phyloP scores from a whole-genome alignment of 2,329 filamentous ascomycete species.

The Hymenoscyphus salicellus region DNA sequence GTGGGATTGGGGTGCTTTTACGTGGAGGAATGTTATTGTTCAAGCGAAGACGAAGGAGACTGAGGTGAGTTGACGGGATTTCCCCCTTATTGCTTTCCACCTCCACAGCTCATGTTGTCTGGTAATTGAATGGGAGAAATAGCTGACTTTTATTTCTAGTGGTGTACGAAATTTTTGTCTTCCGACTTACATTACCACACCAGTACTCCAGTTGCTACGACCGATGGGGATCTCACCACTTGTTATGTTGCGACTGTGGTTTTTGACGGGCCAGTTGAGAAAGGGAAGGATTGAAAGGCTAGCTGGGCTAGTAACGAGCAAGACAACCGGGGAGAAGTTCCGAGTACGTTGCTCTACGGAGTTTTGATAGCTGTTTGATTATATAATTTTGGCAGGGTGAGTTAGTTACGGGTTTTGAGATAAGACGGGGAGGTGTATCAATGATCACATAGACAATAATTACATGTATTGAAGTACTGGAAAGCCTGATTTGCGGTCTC shows the following conservation, averaged over 20 bases:
- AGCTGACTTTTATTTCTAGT: background rate
- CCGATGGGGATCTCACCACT: slow-evolving; percentile 12
- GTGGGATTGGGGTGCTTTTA: slow-evolving; percentile 23
- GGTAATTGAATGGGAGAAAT: background rate
- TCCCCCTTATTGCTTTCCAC: background rate
- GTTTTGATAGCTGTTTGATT: too few species aligned
- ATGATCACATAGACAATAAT: too few species aligned
- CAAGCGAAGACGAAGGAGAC: slow-evolving; percentile 20
- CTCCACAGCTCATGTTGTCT: too few species aligned
- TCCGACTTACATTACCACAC: background rate
- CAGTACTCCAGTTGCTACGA: slow-evolving; percentile 10
- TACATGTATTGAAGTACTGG: too few species aligned
- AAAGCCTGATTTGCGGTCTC: too few species aligned
- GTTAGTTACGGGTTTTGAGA: too few species aligned
- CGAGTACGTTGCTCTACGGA: too few species aligned
- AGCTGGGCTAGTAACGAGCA: background rate
- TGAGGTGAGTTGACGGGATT: background rate
- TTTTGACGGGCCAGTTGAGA: background rate
- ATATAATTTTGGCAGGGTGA: too few species aligned
- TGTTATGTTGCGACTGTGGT: slow-evolving; percentile 19
- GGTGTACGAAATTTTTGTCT: slow-evolving; percentile 15
- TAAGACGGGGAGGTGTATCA: too few species aligned
- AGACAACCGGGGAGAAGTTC: background rate
- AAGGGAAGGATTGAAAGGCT: background rate
- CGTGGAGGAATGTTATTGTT: slow-evolving; percentile 22